Percentiles rank a stretch among this genome's conserved stretches.
Evolutionary conservation across 345 rosid genomes (phyloP).

Genomic region (Noccaea caerulescens): DNA sequence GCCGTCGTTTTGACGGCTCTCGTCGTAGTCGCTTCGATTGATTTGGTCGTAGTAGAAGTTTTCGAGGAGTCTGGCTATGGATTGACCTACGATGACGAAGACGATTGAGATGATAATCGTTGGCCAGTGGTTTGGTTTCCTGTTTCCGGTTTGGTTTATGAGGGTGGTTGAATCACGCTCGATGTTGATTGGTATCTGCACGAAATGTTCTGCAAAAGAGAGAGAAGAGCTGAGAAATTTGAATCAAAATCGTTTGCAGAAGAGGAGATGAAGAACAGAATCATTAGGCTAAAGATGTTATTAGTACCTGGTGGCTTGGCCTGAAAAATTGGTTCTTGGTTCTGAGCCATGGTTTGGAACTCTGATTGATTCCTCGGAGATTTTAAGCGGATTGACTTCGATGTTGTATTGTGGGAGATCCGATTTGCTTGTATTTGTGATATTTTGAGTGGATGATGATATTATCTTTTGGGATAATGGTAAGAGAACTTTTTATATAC

Average conservation of each 20-base stretch:
- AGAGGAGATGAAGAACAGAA: constrained; percentile 3
- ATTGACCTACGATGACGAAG: constrained; percentile 39
- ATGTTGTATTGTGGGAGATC: neutral
- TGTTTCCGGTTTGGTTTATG: constrained; percentile 33
- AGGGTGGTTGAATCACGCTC: constrained; percentile 35
- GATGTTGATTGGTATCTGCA: constrained; percentile 42
- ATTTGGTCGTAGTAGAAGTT: constrained; percentile 40
- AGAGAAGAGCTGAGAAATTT: neutral
- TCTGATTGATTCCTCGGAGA: constrained; percentile 1
- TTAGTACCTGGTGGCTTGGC: constrained; percentile 38
- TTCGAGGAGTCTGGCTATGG: constrained; percentile 40
- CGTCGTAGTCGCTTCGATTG: constrained; percentile 32
- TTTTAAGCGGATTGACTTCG: neutral
- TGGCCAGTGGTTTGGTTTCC: constrained; percentile 46
- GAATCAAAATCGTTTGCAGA: neutral
- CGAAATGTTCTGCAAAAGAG: constrained; percentile 40
- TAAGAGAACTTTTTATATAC: constrained; percentile 16
- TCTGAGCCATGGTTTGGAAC: constrained; percentile 40
- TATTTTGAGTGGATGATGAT: constrained; percentile 9
- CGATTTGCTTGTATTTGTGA: neutral
- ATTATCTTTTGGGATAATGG: constrained; percentile 9
- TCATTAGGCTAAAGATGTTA: neutral
- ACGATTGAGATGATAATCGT: constrained; percentile 36
- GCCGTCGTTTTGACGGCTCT: constrained; percentile 37
- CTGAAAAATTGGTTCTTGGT: constrained; percentile 37